Conservation (phyloP, 257 asterid species). For the Solanum verrucosum region DNA sequence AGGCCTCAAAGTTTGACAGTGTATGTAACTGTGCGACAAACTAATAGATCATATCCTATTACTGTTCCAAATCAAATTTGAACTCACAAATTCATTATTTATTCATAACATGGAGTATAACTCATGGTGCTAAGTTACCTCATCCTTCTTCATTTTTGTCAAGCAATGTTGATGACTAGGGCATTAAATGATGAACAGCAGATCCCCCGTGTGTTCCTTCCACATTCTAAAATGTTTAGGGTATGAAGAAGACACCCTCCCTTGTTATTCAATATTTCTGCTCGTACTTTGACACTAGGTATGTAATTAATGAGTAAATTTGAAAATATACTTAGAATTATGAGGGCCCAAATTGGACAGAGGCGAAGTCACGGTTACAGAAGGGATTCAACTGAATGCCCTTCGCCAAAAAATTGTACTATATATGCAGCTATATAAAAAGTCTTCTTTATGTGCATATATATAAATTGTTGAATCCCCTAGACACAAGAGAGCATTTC, state of each 20-base stretch:
- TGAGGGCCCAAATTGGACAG: not conserved
- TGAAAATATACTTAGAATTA: not conserved
- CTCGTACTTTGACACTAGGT: not conserved
- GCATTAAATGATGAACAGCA: not conserved
- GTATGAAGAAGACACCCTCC: not conserved
- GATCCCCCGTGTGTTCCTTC: not conserved
- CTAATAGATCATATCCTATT: not conserved
- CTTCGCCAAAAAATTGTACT: not conserved
- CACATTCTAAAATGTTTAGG: not conserved
- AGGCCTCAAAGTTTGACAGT: not conserved
- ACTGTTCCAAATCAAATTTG: not conserved
- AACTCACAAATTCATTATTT: not conserved
- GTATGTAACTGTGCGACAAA: not conserved
- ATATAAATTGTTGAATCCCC: not conserved
- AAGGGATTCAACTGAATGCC: not conserved
- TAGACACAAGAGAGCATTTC: not conserved
- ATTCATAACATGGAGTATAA: not conserved
- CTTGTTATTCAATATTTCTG: not conserved
- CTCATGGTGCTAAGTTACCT: not conserved
- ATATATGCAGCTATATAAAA: not conserved
- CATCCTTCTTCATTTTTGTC: not conserved
- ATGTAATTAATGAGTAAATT: not conserved
- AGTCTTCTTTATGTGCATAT: not conserved
- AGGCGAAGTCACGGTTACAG: not conserved
- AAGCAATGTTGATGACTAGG: not conserved